Percentiles rank a stretch among this genome's conserved stretches.
Evolutionary conservation across 805 yeast species (phyloP).

Genomic region (Candida adriatica): DNA sequence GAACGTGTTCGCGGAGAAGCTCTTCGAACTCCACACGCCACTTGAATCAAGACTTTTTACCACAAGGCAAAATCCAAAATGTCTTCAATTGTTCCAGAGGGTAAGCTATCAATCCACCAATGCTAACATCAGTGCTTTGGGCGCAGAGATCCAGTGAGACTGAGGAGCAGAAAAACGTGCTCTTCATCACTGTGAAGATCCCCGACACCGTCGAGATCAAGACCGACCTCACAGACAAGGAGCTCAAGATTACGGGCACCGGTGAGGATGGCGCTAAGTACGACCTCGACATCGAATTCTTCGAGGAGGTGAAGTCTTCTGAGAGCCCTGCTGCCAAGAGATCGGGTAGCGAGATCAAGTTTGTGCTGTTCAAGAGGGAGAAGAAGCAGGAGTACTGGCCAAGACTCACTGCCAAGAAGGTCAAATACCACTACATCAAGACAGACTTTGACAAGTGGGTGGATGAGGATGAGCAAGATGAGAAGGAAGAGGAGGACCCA

Average conservation of each 20-base stretch:
- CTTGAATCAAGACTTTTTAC: too few relatives aligned
- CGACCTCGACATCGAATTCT: slow-evolving; percentile 67
- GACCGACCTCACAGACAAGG: slow-evolving; percentile 50
- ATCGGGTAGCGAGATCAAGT: slow-evolving; percentile 50
- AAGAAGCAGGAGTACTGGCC: slow-evolving; percentile 86
- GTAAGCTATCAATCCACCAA: slow-evolving; percentile 3
- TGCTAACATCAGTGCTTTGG: slow-evolving; percentile 55
- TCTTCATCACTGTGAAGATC: slow-evolving; percentile 68
- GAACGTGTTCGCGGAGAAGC: too few relatives aligned
- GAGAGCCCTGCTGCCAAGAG: slow-evolving; percentile 51
- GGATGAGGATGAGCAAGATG: slow-evolving; percentile 91
- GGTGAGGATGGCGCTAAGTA: slow-evolving; percentile 44
- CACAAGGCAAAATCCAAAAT: too few relatives aligned
- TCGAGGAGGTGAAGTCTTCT: slow-evolving; percentile 61
- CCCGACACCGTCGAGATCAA: slow-evolving; percentile 61
- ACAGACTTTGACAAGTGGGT: slow-evolving; percentile 98
- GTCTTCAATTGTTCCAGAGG: slow-evolving; percentile 21
- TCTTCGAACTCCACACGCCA: too few relatives aligned
- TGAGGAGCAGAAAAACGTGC: slow-evolving; percentile 65
- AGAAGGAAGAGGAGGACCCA: slow-evolving; percentile 28
- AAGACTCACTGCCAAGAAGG: slow-evolving; percentile 81
- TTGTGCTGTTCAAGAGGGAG: slow-evolving; percentile 65
- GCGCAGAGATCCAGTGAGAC: slow-evolving; percentile 89
- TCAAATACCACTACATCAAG: slow-evolving; percentile 71
- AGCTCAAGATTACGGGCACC: slow-evolving; percentile 47